phyloP scores from a whole-genome alignment of 75 land plant genomes.

The Sequoiadendron giganteum region DNA sequence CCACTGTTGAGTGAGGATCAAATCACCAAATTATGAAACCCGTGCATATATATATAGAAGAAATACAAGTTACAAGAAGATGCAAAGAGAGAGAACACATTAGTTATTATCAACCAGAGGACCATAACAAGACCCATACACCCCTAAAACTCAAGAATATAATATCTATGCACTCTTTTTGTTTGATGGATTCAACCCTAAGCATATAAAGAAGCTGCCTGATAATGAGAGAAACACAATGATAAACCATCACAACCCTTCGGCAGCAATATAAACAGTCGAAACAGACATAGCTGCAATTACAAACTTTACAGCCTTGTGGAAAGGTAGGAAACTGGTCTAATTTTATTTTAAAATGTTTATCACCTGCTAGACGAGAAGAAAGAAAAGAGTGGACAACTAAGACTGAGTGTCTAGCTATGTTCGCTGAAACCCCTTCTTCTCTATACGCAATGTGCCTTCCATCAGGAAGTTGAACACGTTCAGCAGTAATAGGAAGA shows the following conservation, averaged over 20 bases:
- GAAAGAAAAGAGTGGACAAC: conserved; percentile 82
- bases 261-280: background rate
- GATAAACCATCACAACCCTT: background rate
- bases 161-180: background rate
- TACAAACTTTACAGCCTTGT: background rate
- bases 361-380: conserved; percentile 80
- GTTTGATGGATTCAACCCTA: background rate
- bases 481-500: conserved; percentile 59
- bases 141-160: background rate
- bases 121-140: background rate
- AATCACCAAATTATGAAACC: background rate
- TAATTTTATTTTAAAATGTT: background rate
- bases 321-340: background rate
- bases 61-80: background rate
- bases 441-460: conserved; percentile 75
- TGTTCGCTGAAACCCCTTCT: conserved; percentile 62
- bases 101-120: background rate
- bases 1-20: background rate
- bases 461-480: conserved; percentile 77
- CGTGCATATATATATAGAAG: background rate
- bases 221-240: background rate
- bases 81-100: background rate
- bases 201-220: conserved; percentile 4
- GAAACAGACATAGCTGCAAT: background rate
- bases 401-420: conserved; percentile 68